Base-by-base conservation (phyloP, 2,329 filamentous ascomycete species). In the Ophiognomonia clavigignenti-juglandacearum region DNA sequence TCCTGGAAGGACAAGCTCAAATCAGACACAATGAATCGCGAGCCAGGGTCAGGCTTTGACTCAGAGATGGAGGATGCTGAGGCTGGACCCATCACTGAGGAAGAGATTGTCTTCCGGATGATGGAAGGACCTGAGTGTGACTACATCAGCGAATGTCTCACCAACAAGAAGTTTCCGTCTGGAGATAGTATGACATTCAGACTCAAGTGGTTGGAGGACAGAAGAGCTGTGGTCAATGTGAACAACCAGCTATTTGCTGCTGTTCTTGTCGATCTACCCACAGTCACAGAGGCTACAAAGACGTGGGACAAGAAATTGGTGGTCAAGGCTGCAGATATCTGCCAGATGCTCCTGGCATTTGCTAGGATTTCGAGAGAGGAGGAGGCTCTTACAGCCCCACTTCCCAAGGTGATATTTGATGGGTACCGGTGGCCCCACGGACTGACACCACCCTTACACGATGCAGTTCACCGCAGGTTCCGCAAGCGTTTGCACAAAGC, bases 21-120 rank as follows among this genome's bases (percentile, higher is more conserved):
- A 41, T 39, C 43, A 9, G 31, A 19, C 26, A 45, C 29, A 24
- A 19, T 31, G 7, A 72, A 78, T 26, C 79, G 88, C 53, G 82
- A 83, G 5, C 78, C 81, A 1, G 93, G 93, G 43, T 89, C 95
- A 47, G 93, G 92, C 7, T 98, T 97, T 66, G 93, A 98, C 63
- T 96, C 91, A 3, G 93, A 97, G 65, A 89, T 91, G 11, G 93
- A 90, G 46, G 93, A 97, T 61, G 82, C 85, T 13, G 93, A 98
- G 64, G 67, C 73, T 9, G 93, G 98, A 59, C 93, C 93, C 1
- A 78, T 86, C 1, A 88, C 95, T 51, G 92, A 97, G 65, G 86
- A 92, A 59, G 85, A 95, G 54, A 88, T 97, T 55, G 76, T 98
- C 8, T 66, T 98, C 52, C 87, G 93, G 50, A 96, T 96, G 86